Evolutionary conservation across 176 grass and related monocot genomes (phyloP).

Genomic region (Raddia distichophylla): DNA sequence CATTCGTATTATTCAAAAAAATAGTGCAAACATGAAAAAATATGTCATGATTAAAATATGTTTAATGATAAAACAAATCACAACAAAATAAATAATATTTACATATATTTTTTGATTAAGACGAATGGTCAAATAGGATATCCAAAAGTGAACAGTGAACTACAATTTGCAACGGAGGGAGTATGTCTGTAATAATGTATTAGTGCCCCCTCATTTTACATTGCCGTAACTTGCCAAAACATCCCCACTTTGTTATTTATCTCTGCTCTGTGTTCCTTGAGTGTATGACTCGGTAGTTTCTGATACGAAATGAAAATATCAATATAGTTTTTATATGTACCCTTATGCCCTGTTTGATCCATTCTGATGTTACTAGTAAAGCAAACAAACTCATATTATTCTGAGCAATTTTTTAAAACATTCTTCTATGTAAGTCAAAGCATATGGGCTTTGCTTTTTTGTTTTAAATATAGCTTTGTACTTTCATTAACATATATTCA

Average conservation of each 20-base stretch:
- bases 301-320: background rate
- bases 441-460: slow-evolving; percentile 11
- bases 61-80: no score
- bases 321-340: slow-evolving; percentile 26
- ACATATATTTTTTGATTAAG: no score
- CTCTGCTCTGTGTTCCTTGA: slow-evolving; percentile 9
- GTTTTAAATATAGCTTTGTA: slow-evolving; percentile 7
- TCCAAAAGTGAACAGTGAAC: no score
- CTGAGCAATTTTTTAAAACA: background rate
- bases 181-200: background rate
- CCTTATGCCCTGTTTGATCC: slow-evolving; percentile 8
- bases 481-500: slow-evolving; percentile 47
- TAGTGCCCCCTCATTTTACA: background rate
- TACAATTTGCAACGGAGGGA: no score
- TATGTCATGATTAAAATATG: no score
- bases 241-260: slow-evolving; percentile 8
- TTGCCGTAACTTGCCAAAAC: slow-evolving; percentile 2
- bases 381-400: slow-evolving; percentile 8
- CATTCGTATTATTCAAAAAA: no score
- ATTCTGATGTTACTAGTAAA: slow-evolving; percentile 27
- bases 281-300: slow-evolving; percentile 18
- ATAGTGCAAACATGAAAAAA: no score
- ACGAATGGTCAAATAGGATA: no score
- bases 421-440: slow-evolving; percentile 21
- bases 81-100: no score